Percentiles rank a stretch among this genome's conserved stretches.
Conservation (phyloP, 345 rosid genomes). For the Dimocarpus longan region DNA sequence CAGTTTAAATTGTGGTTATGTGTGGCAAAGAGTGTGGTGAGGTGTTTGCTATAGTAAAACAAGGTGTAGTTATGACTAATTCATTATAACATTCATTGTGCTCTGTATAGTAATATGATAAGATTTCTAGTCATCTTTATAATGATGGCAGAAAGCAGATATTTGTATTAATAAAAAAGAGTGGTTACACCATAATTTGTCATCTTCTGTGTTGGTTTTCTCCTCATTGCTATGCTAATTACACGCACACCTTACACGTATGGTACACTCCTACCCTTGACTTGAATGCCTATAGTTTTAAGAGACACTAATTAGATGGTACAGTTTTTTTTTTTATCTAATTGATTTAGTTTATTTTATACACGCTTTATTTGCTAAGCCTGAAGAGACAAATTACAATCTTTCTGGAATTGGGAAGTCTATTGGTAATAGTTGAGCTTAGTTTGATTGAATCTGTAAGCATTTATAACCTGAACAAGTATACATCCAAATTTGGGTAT, state of each 20-base stretch:
- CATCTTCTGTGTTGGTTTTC: neutral
- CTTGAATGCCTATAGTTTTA: neutral
- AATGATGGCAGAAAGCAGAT: neutral
- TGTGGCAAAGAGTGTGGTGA: neutral
- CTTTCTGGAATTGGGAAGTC: neutral
- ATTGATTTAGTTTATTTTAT: neutral
- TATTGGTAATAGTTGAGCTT: neutral
- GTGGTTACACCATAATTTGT: neutral
- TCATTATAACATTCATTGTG: neutral
- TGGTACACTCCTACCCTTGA: neutral
- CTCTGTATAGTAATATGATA: neutral
- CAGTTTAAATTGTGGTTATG: neutral
- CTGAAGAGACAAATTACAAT: neutral
- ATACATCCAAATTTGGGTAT: neutral
- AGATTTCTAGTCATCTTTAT: neutral
- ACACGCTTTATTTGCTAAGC: neutral
- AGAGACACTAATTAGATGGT: neutral
- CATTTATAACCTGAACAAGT: neutral
- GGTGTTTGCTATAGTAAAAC: neutral
- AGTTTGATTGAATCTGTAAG: neutral
- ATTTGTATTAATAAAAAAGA: neutral
- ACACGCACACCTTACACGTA: neutral
- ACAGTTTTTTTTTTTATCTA: neutral
- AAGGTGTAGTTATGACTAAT: neutral
- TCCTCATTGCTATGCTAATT: neutral